Percentiles rank a stretch among this genome's conserved stretches.
These are phyloP conservation scores for Aspergillus viridinutans DNA, from an alignment of 2,329 filamentous ascomycete genomes.

Conservation along the genomic window DNA sequence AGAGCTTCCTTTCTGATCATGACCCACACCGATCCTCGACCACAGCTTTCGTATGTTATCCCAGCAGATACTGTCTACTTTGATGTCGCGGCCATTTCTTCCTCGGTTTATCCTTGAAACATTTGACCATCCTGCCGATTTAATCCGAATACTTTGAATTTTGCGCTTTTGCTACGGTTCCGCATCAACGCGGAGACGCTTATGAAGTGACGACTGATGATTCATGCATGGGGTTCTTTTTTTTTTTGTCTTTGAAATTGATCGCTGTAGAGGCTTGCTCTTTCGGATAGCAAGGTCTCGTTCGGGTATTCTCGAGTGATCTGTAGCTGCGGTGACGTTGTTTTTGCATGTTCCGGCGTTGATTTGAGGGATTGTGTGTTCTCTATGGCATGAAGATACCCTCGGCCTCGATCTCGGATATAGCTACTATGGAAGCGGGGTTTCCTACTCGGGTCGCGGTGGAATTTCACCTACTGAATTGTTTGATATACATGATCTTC, in stretches of 20 bases:
- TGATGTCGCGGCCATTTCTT: background rate
- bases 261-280: slow-evolving; percentile 10
- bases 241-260: slow-evolving; percentile 19
- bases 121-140: slow-evolving; percentile 12
- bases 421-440: slow-evolving; percentile 19
- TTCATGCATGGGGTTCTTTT: slow-evolving; percentile 23
- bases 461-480: slow-evolving; percentile 13
- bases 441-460: slow-evolving; percentile 23
- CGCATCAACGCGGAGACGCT: slow-evolving; percentile 16
- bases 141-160: background rate
- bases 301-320: slow-evolving; percentile 1
- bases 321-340: slow-evolving; percentile 2
- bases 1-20: slow-evolving; percentile 9
- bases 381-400: slow-evolving; percentile 35
- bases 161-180: slow-evolving; percentile 9
- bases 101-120: background rate
- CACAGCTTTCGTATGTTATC: background rate
- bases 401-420: slow-evolving; percentile 24
- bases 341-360: slow-evolving; percentile 30
- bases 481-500: background rate
- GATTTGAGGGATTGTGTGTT: slow-evolving; percentile 21
- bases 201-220: slow-evolving; percentile 38
- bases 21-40: background rate
- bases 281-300: background rate
- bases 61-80: background rate